Evolutionary conservation across 2,329 filamentous ascomycete species (phyloP).

Genomic region (Ophiostoma novo-ulmi): DNA sequence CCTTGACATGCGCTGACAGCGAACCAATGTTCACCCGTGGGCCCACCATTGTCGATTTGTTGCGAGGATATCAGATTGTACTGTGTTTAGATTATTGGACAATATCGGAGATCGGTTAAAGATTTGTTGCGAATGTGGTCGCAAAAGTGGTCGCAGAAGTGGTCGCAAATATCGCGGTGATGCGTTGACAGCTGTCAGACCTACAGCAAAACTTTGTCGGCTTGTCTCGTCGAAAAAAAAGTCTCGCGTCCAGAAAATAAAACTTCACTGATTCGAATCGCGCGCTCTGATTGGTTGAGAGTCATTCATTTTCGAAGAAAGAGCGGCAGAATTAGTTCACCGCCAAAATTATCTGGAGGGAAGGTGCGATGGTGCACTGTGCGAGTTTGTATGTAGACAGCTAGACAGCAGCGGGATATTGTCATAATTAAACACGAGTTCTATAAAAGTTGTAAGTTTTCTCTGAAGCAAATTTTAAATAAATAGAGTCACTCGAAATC

Average conservation of each 20-base stretch:
- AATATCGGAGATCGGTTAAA: neutral
- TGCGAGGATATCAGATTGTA: neutral
- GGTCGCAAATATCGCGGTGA: no score
- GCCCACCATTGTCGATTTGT: conserved; percentile 23
- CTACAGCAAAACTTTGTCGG: neutral
- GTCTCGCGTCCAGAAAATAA: neutral
- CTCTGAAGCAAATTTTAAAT: no score
- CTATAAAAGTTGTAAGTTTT: no score
- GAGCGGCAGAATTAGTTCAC: conserved; percentile 26
- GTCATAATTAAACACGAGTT: neutral
- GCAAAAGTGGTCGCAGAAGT: neutral
- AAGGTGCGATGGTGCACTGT: neutral
- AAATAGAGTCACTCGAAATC: no score
- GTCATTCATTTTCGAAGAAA: conserved; percentile 8
- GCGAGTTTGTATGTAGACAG: neutral
- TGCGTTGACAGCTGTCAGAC: neutral
- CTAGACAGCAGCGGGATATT: neutral
- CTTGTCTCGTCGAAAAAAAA: neutral
- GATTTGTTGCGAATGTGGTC: neutral
- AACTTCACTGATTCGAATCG: conserved; percentile 16
- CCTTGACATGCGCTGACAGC: conserved; percentile 31
- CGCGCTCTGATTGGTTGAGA: conserved; percentile 23
- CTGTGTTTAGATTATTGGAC: neutral
- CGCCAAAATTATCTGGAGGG: conserved; percentile 22
- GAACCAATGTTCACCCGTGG: conserved; percentile 33